Evolutionary conservation across 257 asterid genomes (phyloP).

Genomic region (Primulina eburnea): DNA sequence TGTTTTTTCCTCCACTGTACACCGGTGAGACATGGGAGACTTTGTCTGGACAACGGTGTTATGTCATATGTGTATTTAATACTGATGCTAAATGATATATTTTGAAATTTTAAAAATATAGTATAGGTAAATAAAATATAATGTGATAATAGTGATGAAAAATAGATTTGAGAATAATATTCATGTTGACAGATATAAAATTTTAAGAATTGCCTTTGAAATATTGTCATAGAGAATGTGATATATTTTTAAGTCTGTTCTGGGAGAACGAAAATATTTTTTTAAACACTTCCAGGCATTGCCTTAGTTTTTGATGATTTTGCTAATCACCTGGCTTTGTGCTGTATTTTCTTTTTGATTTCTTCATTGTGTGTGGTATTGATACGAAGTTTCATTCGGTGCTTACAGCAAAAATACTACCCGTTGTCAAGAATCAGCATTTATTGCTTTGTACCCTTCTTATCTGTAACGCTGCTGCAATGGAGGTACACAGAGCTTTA

Average conservation of each 20-base stretch:
- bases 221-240: background rate
- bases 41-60: too few relatives aligned
- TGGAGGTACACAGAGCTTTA: constrained; percentile 59
- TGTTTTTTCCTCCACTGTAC: too few relatives aligned
- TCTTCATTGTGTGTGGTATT: background rate
- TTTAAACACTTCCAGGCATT: background rate
- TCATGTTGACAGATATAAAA: background rate
- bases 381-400: background rate
- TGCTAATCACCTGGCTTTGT: background rate
- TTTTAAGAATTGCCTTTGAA: background rate
- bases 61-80: too few relatives aligned
- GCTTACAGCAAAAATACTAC: constrained; percentile 64
- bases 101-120: too few relatives aligned
- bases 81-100: too few relatives aligned
- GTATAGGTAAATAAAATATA: too few relatives aligned
- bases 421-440: constrained; percentile 79
- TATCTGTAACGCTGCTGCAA: constrained; percentile 83
- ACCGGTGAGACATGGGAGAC: too few relatives aligned
- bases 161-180: background rate
- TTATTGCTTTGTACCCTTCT: constrained; percentile 79
- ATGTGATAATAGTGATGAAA: background rate
- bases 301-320: too few relatives aligned
- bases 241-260: background rate
- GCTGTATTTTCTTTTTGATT: background rate
- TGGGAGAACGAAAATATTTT: background rate